Conservation (phyloP, 2,329 filamentous ascomycete genomes). For the Kalmusia sp. region DNA sequence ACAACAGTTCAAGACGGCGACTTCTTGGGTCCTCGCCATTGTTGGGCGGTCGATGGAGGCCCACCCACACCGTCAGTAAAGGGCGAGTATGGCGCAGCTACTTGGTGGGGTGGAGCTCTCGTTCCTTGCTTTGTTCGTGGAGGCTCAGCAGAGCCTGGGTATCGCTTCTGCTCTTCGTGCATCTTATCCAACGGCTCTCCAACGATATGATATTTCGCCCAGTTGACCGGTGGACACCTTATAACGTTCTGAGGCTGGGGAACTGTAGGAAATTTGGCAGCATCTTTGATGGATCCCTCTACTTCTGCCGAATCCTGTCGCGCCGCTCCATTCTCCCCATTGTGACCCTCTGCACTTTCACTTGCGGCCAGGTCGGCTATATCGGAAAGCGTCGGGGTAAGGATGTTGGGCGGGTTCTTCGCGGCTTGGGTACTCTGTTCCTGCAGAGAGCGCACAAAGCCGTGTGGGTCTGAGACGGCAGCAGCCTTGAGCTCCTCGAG, state of each 20-base stretch:
- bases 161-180: constrained; percentile 76
- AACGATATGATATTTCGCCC: constrained; percentile 91
- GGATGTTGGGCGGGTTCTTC: constrained; percentile 37
- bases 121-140: constrained; percentile 40
- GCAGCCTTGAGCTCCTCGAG: constrained; percentile 74
- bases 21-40: constrained; percentile 41
- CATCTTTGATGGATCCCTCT: constrained; percentile 17
- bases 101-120: constrained; percentile 57
- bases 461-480: constrained; percentile 73
- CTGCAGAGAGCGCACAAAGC: constrained; percentile 73
- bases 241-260: constrained; percentile 83
- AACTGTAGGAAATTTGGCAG: constrained; percentile 65
- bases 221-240: constrained; percentile 88
- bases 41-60: constrained; percentile 28
- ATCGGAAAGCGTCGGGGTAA: constrained; percentile 46
- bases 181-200: constrained; percentile 84
- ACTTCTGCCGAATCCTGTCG: constrained; percentile 38
- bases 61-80: constrained; percentile 59
- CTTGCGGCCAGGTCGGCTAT: constrained; percentile 41
- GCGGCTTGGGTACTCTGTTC: constrained; percentile 59
- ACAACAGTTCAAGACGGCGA: constrained; percentile 26
- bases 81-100: constrained; percentile 67
- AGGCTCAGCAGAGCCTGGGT: constrained; percentile 48
- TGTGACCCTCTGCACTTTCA: constrained; percentile 30
- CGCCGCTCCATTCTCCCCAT: constrained; percentile 24